Base-by-base conservation (phyloP, 495 filamentous ascomycete species). In the Xylaria cubensis region DNA sequence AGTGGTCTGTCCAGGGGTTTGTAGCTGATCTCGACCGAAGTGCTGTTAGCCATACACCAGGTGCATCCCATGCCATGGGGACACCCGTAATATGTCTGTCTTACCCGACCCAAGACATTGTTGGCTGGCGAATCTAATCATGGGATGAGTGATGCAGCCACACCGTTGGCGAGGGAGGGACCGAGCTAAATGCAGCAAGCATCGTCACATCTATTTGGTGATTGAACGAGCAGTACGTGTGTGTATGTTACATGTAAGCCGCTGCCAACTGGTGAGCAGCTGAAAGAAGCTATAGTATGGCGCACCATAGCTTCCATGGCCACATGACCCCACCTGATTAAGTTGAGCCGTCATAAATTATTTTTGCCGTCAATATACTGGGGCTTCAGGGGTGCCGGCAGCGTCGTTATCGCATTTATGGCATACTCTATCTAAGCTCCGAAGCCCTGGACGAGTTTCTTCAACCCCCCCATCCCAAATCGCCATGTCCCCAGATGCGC, bases 401-500 rank as follows among this genome's bases (percentile, higher is more conserved):
- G 26, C 32, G 29, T 51, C 41, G 46, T 70, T 53, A 34, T 70
- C 46, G 36, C 61, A 44, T 44, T 26, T 29, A 4, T 69, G 32
- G 66, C 53, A 59, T 61, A 70, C 10, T 42, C 12, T 10, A 71
- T 71, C 58, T 26, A 44, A 44, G 32, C 10, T 64, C 53, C 42
- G 50, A 61, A 59, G 32, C 44, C 24, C n/a, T 7, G 15, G 58
- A 34, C 32, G 19, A 17, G n/a, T 19, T 34, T 44, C 19, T 42
- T 13, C 19, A 21, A n/a, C 13, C 53, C 15, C 15, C 39, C 21
- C 61, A 29, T 9, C 39, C 12, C 3, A 5, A 48, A 36, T 9
- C 71, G 69, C 73, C 72, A 78, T 79, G 77, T 71, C 69, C 64
- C 41, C 66, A n/a, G 55, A 55, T 44, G 66, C 29, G 72, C 75